Evolutionary conservation across 2,329 filamentous ascomycete genomes (phyloP), one percentile per base, ranked within the genome.

Genomic region (Furcasterigmium sp.): DNA sequence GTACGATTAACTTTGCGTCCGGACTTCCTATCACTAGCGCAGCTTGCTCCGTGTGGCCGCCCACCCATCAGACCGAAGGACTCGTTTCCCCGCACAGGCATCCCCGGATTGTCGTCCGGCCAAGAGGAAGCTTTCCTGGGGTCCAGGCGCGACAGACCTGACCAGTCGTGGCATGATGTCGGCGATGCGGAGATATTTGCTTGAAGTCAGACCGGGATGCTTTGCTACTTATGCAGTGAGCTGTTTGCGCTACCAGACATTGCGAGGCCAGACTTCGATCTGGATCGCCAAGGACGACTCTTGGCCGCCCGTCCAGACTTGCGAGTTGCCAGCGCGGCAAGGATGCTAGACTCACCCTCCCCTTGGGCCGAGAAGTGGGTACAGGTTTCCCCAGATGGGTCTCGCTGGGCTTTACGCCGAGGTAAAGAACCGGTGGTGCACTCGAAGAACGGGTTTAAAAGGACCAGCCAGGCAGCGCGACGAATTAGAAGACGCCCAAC

Each of bases 331-430:
- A n/a, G n/a, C n/a, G n/a, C n/a, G n/a, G n/a, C n/a, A n/a, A n/a
- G n/a, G n/a, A n/a, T n/a, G 23, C 23, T 26, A 26, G 7, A 26
- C 23, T 26, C 23, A 26, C n/a, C n/a, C n/a, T n/a, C n/a, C n/a
- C n/a, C n/a, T n/a, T n/a, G n/a, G n/a, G n/a, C n/a, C n/a, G n/a
- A n/a, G n/a, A n/a, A n/a, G n/a, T n/a, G n/a, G n/a, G 29, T 13
- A 13, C 29, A n/a, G 29, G 3, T 8, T 17, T 17, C 32, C 32
- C 32, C 32, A 17, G n/a, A 11, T 17, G 18, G 32, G 8, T 18
- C 38, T 40, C 38, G 38, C 38, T 40, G 28, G 6, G 23, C 38
- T 40, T 40, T 40, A 30, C 38, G 38, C 38, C 38, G 38, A 40
- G 26, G 25, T 4, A 15, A 18, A 28, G 17, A n/a, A 6, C 11